Evolutionary conservation across 2,329 filamentous ascomycete species (phyloP).

Genomic region (Calcarisporium arbuscula): DNA sequence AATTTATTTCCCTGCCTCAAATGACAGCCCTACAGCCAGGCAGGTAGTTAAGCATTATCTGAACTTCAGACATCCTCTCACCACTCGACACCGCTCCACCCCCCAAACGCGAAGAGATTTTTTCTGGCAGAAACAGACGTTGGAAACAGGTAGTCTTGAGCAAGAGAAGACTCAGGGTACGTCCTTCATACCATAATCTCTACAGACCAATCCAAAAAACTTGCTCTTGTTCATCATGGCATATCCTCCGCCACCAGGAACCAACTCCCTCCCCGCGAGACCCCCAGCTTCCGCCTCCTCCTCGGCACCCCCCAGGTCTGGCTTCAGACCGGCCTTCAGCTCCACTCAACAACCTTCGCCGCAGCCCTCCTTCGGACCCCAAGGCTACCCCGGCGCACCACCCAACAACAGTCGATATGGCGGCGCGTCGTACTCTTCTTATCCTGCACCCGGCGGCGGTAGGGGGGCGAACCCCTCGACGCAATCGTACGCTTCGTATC

Average conservation of each 20-base stretch:
- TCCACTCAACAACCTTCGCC: constrained; percentile 27
- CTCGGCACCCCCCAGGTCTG: constrained; percentile 26
- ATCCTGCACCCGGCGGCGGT: constrained; percentile 20
- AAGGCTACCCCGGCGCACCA: constrained; percentile 26
- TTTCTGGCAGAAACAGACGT: no score
- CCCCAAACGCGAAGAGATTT: no score
- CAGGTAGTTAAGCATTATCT: no score
- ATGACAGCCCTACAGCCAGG: no score
- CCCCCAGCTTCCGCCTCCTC: constrained; percentile 53
- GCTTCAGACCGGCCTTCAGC: constrained; percentile 46
- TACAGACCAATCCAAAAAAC: constrained; percentile 14
- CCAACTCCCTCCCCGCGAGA: constrained; percentile 61
- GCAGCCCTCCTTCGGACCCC: constrained; percentile 19
- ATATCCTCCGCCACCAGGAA: constrained; percentile 78
- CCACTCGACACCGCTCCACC: no score
- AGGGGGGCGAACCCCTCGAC: constrained; percentile 20
- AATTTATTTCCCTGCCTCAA: no score
- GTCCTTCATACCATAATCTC: constrained; percentile 20
- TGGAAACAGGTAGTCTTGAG: constrained; percentile 23
- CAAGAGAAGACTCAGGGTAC: constrained; percentile 41
- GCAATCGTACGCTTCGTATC: constrained; percentile 17
- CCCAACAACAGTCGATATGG: constrained; percentile 37
- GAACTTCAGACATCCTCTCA: no score
- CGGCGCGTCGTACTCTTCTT: constrained; percentile 31
- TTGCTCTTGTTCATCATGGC: constrained; percentile 67